These are phyloP conservation scores for Claviceps quebecensis DNA, from an alignment of 2,329 filamentous ascomycete genomes.

Conservation along the genomic window DNA sequence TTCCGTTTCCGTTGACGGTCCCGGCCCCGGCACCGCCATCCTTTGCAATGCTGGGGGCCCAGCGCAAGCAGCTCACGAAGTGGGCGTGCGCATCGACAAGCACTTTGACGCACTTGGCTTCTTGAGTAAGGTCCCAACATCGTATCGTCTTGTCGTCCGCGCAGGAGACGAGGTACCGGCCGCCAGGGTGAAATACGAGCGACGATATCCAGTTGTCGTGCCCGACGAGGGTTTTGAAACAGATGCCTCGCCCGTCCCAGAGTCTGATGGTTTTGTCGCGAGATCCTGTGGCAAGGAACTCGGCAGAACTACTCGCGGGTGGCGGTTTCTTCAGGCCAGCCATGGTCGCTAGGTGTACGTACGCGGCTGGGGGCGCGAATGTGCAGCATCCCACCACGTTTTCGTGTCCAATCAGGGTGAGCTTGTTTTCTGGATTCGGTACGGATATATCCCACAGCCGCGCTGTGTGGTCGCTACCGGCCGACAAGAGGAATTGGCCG, in stretches of 20 bases:
- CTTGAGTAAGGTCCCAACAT: conserved; percentile 87
- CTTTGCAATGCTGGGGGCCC: conserved; percentile 50
- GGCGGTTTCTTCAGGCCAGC: conserved; percentile 77
- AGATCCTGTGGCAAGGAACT: conserved; percentile 80
- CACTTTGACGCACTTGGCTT: conserved; percentile 77
- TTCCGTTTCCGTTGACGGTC: conserved; percentile 3
- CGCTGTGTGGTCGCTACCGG: conserved; percentile 66
- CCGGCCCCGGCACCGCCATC: conserved; percentile 4
- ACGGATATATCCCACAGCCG: conserved; percentile 72
- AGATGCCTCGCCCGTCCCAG: conserved; percentile 74
- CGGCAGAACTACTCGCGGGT: conserved; percentile 56
- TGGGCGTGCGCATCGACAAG: conserved; percentile 65
- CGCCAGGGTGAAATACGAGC: conserved; percentile 78
- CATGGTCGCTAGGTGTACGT: conserved; percentile 60
- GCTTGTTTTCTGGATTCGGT: conserved; percentile 50
- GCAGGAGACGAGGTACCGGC: conserved; percentile 76
- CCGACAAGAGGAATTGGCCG: conserved; percentile 67
- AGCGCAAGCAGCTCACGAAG: conserved; percentile 75
- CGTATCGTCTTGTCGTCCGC: conserved; percentile 83
- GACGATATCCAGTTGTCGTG: conserved; percentile 92
- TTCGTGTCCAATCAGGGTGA: conserved; percentile 71
- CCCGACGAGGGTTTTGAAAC: conserved; percentile 70
- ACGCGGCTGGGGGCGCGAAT: conserved; percentile 67
- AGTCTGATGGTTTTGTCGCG: conserved; percentile 83
- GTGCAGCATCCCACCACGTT: conserved; percentile 76